These are phyloP conservation scores for Colletotrichum plurivorum DNA, from an alignment of 2,329 filamentous ascomycete species.

Conservation along the genomic window DNA sequence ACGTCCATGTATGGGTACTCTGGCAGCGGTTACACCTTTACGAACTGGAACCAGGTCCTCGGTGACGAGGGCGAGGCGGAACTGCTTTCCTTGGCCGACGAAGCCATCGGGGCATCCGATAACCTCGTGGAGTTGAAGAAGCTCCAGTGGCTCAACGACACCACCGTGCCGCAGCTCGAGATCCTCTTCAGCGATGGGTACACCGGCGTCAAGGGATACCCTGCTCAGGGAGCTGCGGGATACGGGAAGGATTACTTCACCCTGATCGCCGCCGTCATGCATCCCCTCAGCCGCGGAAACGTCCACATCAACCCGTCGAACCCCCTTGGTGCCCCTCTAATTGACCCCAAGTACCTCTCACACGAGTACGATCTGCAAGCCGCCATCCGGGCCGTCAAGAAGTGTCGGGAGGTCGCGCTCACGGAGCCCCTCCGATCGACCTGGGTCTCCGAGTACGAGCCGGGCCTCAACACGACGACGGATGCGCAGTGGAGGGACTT, in stretches of 20 bases:
- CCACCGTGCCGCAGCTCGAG: slow-evolving; percentile 55
- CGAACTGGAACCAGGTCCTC: slow-evolving; percentile 56
- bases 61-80: slow-evolving; percentile 46
- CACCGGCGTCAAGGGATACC: slow-evolving; percentile 55
- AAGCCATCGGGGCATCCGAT: slow-evolving; percentile 45
- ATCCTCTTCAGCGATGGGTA: slow-evolving; percentile 62
- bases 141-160: slow-evolving; percentile 54
- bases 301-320: slow-evolving; percentile 52
- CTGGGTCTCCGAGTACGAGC: slow-evolving; percentile 52
- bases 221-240: slow-evolving; percentile 42
- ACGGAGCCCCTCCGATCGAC: slow-evolving; percentile 48
- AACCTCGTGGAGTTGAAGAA: slow-evolving; percentile 55
- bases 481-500: slow-evolving; percentile 42
- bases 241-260: slow-evolving; percentile 49
- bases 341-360: slow-evolving; percentile 50
- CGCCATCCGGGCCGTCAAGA: slow-evolving; percentile 49
- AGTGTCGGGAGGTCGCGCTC: slow-evolving; percentile 47
- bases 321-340: slow-evolving; percentile 47
- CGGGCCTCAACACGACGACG: slow-evolving; percentile 42
- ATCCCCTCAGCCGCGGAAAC: slow-evolving; percentile 49
- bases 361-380: slow-evolving; percentile 44
- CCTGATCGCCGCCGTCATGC: slow-evolving; percentile 47
- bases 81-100: slow-evolving; percentile 50
- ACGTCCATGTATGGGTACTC: slow-evolving; percentile 56
- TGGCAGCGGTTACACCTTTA: slow-evolving; percentile 55